A percentile compares a stretch with the other conserved stretches of the same genome.
phyloP scores from a whole-genome alignment of 192 early-diverging fungal genomes.

The Linnemannia hyalina region DNA sequence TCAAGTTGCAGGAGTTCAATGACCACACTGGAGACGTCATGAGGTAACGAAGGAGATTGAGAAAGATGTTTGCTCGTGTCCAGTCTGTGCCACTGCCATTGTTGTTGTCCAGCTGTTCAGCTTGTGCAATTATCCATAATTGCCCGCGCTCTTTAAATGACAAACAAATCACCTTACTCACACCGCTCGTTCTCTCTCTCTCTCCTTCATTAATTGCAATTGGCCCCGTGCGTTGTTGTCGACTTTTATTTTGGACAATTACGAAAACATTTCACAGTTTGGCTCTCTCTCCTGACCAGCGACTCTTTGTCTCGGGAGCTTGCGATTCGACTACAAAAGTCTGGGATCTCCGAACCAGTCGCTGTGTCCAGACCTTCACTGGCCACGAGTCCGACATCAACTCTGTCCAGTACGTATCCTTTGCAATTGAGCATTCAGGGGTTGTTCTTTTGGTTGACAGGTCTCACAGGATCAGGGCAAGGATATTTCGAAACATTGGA shows the following conservation, averaged over 20 bases:
- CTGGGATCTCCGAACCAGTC: constrained; percentile 97
- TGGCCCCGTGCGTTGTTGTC: background rate
- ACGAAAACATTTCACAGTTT: constrained; percentile 60
- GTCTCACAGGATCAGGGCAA: background rate
- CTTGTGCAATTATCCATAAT: background rate
- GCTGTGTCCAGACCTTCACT: constrained; percentile 98
- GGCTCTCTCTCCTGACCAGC: constrained; percentile 92
- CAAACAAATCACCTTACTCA: background rate
- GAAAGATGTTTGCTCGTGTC: background rate
- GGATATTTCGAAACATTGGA: background rate
- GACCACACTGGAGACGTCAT: constrained; percentile 99
- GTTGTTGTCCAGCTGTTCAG: background rate
- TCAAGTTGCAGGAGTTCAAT: constrained; percentile 96
- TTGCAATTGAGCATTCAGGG: background rate
- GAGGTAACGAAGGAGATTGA: constrained; percentile 61
- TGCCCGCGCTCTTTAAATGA: background rate
- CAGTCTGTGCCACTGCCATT: background rate
- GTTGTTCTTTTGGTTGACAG: background rate
- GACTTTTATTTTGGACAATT: background rate
- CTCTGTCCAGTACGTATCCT: constrained; percentile 85
- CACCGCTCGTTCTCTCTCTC: background rate
- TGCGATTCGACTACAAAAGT: constrained; percentile 99
- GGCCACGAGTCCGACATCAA: constrained; percentile 99
- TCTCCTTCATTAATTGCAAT: background rate
- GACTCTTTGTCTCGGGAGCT: constrained; percentile 97